Evolutionary conservation across 257 asterid genomes (phyloP).

Genomic region (Cynanchum wilfordii): DNA sequence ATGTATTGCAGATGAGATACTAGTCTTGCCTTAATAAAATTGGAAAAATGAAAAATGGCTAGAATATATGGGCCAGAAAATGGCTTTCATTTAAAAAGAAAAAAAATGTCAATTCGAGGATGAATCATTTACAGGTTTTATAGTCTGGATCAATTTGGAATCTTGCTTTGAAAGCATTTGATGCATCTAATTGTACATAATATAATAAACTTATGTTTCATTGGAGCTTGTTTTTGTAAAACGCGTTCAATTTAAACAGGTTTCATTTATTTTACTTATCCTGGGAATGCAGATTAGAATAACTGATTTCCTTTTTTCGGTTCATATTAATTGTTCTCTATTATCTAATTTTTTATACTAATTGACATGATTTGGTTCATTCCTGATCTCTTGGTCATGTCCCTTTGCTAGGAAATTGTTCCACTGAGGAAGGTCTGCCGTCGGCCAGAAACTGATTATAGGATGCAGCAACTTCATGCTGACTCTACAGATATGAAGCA

Average conservation of each 20-base stretch:
- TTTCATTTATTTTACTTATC: background rate
- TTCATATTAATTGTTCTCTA: background rate
- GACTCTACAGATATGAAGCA: slow-evolving; percentile 26
- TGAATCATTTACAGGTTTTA: background rate
- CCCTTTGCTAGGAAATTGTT: slow-evolving; percentile 60
- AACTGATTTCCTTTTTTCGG: background rate
- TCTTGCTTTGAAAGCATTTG: background rate
- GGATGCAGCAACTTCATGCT: slow-evolving; percentile 48
- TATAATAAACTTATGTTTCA: background rate
- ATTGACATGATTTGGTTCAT: background rate
- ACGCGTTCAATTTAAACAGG: background rate
- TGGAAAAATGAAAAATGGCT: background rate
- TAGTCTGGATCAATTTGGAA: background rate
- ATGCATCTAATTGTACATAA: background rate
- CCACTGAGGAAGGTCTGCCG: slow-evolving; percentile 56
- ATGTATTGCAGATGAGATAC: background rate
- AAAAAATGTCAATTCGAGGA: background rate
- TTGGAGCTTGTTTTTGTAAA: background rate
- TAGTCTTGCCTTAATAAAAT: background rate
- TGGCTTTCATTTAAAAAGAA: background rate
- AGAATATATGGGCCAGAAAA: background rate
- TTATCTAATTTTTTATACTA: background rate
- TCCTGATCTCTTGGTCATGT: background rate
- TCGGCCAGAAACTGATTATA: slow-evolving; percentile 58
- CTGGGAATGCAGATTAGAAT: background rate